Conservation (phyloP, 768 basidiomycete genomes). For the Imleria badia region DNA sequence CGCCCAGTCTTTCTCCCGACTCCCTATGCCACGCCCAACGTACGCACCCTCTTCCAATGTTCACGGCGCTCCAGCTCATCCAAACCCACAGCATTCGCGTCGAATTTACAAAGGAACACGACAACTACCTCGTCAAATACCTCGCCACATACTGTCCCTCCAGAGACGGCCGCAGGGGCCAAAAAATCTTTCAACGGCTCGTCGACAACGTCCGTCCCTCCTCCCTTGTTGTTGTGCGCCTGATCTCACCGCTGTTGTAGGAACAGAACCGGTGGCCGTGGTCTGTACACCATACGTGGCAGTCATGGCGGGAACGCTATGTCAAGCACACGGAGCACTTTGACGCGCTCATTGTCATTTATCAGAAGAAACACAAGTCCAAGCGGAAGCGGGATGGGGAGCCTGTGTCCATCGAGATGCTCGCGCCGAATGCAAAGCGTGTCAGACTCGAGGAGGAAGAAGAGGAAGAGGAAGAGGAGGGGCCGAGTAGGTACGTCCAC, state of each 20-base stretch:
- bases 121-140: slow-evolving; percentile 43
- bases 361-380: slow-evolving; percentile 35
- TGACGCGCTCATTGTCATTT: slow-evolving; percentile 41
- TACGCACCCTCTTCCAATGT: neutral
- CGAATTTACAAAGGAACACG: slow-evolving; percentile 41
- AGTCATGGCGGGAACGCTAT: slow-evolving; percentile 68
- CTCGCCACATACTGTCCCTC: slow-evolving; percentile 49
- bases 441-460: neutral
- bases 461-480: neutral
- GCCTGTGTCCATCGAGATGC: neutral
- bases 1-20: neutral
- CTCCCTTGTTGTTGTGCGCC: neutral
- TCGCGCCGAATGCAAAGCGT: slow-evolving; percentile 7
- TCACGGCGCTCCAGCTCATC: neutral
- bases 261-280: slow-evolving; percentile 47
- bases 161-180: slow-evolving; percentile 44
- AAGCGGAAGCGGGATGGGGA: slow-evolving; percentile 1
- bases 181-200: slow-evolving; percentile 42
- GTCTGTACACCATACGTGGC: slow-evolving; percentile 51
- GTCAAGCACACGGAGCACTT: slow-evolving; percentile 42
- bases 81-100: slow-evolving; percentile 18
- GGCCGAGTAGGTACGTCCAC: slow-evolving; percentile 4
- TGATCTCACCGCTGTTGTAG: slow-evolving; percentile 30
- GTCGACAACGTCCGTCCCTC: slow-evolving; percentile 38
- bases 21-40: neutral